Evolutionary conservation across 2,329 filamentous ascomycete species (phyloP).

Genomic region (Cytospora leucostoma): DNA sequence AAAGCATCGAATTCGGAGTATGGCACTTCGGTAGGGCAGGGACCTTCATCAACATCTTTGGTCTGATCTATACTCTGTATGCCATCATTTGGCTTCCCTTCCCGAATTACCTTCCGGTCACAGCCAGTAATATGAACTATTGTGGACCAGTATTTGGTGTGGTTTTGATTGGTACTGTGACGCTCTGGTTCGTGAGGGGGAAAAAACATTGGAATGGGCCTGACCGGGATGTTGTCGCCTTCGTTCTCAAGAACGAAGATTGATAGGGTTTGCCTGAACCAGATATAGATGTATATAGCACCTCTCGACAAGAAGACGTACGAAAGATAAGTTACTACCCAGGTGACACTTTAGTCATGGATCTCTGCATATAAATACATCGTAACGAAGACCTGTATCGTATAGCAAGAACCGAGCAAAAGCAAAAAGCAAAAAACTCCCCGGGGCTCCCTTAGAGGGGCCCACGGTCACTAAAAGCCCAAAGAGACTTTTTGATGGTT

Average conservation of each 20-base stretch:
- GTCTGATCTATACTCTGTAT: constrained; percentile 27
- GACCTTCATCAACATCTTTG: constrained; percentile 25
- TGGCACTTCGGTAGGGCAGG: constrained; percentile 28
- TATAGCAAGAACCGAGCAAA: no score
- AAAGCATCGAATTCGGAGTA: neutral
- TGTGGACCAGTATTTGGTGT: constrained; percentile 16
- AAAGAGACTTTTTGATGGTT: no score
- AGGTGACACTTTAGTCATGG: no score
- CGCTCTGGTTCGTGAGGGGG: constrained; percentile 23
- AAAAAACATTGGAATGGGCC: constrained; percentile 24
- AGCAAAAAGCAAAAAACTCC: no score
- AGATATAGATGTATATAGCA: no score
- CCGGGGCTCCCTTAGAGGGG: no score
- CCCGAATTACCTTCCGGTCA: constrained; percentile 27
- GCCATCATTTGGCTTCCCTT: constrained; percentile 27
- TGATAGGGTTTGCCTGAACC: neutral
- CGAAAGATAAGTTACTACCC: no score
- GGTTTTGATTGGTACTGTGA: constrained; percentile 13
- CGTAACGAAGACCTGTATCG: no score
- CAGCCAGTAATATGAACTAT: constrained; percentile 30
- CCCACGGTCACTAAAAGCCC: no score
- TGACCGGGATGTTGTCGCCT: constrained; percentile 26
- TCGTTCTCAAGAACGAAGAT: neutral
- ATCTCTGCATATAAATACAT: no score
- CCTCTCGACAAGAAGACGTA: no score